Conservation (phyloP, 78 protist species). For the Emiliania huxleyi region DNA sequence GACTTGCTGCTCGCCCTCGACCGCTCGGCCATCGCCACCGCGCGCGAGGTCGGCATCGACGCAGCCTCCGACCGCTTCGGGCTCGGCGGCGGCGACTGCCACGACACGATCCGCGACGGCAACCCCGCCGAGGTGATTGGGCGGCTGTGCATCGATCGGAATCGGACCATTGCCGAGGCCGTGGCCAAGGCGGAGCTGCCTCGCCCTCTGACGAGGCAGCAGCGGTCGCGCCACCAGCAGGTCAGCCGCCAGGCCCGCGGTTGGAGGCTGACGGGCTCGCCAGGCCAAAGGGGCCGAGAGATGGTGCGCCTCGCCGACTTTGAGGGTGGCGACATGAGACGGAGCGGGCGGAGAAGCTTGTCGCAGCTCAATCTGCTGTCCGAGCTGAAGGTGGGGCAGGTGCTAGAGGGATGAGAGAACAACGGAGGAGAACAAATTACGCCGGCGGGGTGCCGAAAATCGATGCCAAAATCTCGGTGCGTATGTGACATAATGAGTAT, state of each 20-base stretch:
- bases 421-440: too few relatives aligned
- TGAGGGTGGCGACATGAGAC: too few relatives aligned
- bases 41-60: background rate
- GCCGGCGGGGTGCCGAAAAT: too few relatives aligned
- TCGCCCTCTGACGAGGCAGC: background rate
- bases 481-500: too few relatives aligned
- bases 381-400: too few relatives aligned
- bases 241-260: background rate
- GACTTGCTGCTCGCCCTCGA: background rate
- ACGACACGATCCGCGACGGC: background rate
- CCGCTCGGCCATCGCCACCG: background rate
- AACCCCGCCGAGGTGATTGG: background rate
- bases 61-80: background rate
- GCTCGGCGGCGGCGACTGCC: background rate
- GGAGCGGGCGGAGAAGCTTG: too few relatives aligned
- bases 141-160: background rate
- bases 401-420: too few relatives aligned
- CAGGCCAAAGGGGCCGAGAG: too few relatives aligned
- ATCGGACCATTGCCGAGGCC: background rate
- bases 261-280: background rate
- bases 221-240: background rate
- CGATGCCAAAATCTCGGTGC: too few relatives aligned
- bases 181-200: background rate
- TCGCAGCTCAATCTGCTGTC: too few relatives aligned
- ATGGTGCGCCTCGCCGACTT: too few relatives aligned